Evolutionary conservation across 805 yeast genomes (phyloP).

Genomic region (Ogataea thermomethanolica): DNA sequence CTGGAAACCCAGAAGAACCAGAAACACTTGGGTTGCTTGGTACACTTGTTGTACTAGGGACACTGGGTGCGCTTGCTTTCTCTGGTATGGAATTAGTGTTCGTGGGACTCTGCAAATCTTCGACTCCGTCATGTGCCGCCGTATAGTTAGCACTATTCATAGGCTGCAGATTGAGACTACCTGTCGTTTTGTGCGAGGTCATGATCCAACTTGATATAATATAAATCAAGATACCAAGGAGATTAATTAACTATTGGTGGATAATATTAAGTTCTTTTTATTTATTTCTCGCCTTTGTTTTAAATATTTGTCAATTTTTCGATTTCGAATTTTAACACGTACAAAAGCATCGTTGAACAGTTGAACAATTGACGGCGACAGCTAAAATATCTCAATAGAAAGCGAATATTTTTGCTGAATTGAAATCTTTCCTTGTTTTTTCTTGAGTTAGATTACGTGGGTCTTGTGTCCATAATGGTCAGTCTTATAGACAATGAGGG

Average conservation of each 20-base stretch:
- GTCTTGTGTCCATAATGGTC: conserved; percentile 8
- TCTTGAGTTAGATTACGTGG: neutral
- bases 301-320: conserved; percentile 2
- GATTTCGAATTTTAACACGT: conserved; percentile 7
- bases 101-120: conserved; percentile 3
- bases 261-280: too few species aligned
- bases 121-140: conserved; percentile 31
- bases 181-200: conserved; percentile 23
- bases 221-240: neutral
- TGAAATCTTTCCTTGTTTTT: neutral
- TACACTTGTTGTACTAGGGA: too few species aligned
- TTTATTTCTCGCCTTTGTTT: conserved; percentile 3
- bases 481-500: conserved; percentile 26
- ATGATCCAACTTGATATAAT: conserved; percentile 5
- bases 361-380: conserved; percentile 2
- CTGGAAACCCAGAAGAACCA: neutral
- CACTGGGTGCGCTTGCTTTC: neutral
- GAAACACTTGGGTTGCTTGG: too few species aligned
- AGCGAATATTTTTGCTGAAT: neutral
- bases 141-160: conserved; percentile 33
- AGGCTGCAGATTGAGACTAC: conserved; percentile 29
- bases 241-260: too few species aligned
- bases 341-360: conserved; percentile 3
- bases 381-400: neutral
- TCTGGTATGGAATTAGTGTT: conserved; percentile 1